Conservation (phyloP, 2,329 filamentous ascomycete genomes). For the Epichloe aotearoae region DNA sequence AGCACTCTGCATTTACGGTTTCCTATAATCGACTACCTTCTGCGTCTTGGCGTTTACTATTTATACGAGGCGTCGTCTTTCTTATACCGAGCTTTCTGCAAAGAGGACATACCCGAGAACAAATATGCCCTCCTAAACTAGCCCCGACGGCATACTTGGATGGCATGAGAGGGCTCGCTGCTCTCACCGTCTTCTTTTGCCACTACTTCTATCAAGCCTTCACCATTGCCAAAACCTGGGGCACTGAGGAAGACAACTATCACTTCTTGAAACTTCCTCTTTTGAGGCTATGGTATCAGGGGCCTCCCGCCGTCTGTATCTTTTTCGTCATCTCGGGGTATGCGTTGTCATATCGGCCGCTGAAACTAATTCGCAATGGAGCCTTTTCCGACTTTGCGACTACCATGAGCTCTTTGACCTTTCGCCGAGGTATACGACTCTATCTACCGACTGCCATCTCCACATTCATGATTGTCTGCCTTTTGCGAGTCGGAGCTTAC, state of each 20-base stretch:
- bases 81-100: conserved; percentile 41
- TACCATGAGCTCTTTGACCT: conserved; percentile 35
- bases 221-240: conserved; percentile 37
- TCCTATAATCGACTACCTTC: conserved; percentile 17
- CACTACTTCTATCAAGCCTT: conserved; percentile 42
- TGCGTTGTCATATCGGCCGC: conserved; percentile 39
- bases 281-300: conserved; percentile 39
- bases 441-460: conserved; percentile 38
- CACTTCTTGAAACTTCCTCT: conserved; percentile 39
- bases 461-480: conserved; percentile 31
- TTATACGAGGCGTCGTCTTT: conserved; percentile 28
- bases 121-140: conserved; percentile 27
- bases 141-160: conserved; percentile 44
- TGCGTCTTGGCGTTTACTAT: conserved; percentile 23
- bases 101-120: conserved; percentile 27
- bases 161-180: conserved; percentile 42
- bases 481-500: conserved; percentile 33
- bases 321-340: conserved; percentile 53
- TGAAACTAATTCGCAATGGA: conserved; percentile 31
- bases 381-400: conserved; percentile 25
- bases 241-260: conserved; percentile 29
- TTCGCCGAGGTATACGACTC: conserved; percentile 38
- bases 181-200: conserved; percentile 43
- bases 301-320: conserved; percentile 42
- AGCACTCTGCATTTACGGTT: conserved; percentile 15